Evolutionary conservation across 2,329 filamentous ascomycete species (phyloP).

Genomic region (Chrysoporthe austroafricana): DNA sequence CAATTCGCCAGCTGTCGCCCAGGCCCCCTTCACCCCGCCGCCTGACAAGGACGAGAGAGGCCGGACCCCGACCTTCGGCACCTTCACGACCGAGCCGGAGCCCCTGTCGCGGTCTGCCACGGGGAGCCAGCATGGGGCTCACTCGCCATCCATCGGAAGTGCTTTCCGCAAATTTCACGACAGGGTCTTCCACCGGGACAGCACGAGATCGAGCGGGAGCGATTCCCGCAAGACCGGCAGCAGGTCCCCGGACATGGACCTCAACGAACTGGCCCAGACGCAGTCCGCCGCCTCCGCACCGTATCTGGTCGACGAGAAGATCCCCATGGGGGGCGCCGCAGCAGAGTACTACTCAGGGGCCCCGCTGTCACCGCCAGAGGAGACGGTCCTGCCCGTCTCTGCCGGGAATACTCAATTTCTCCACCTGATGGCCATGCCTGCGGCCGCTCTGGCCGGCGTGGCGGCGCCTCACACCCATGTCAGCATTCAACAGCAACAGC

Average conservation of each 20-base stretch:
- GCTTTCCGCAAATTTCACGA: conserved; percentile 26
- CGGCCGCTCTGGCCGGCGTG: conserved; percentile 19
- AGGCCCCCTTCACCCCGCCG: conserved; percentile 26
- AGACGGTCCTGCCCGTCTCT: conserved; percentile 10
- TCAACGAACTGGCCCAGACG: conserved; percentile 25
- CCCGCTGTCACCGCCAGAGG: conserved; percentile 34
- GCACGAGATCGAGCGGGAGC: conserved; percentile 29
- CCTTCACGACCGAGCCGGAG: conserved; percentile 24
- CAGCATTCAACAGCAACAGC: conserved; percentile 1
- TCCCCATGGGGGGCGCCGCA: conserved; percentile 31
- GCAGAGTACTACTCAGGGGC: conserved; percentile 35
- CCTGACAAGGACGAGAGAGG: conserved; percentile 18
- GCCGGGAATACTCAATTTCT: conserved; percentile 17
- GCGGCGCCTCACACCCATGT: conserved; percentile 20
- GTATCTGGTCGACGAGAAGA: conserved; percentile 29
- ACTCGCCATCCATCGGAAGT: conserved; percentile 19
- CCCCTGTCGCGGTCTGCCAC: conserved; percentile 25
- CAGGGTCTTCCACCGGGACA: conserved; percentile 30
- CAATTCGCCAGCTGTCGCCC: conserved; percentile 22
- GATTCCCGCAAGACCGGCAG: conserved; percentile 20
- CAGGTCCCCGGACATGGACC: conserved; percentile 20
- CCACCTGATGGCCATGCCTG: conserved; percentile 25
- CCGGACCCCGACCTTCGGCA: conserved; percentile 18
- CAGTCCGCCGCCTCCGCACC: conserved; percentile 26
- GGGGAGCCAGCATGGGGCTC: conserved; percentile 15